Evolutionary conservation across 768 basidiomycete genomes (phyloP).

Genomic region (Termitomyces sp.): DNA sequence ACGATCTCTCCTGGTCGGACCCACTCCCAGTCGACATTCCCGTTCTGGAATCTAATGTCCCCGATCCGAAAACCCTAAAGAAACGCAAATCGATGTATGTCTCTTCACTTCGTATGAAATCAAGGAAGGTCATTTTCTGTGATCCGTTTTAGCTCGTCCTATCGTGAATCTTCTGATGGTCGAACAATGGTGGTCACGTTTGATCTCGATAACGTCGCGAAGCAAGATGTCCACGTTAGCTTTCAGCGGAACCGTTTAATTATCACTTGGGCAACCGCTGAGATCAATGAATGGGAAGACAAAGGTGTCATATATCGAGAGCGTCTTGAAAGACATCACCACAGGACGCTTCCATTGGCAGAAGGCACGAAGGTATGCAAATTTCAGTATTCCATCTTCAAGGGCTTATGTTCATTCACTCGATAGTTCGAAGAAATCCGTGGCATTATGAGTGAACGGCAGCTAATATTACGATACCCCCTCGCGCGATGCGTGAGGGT

Average conservation of each 20-base stretch:
- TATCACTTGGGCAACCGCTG: constrained; percentile 63
- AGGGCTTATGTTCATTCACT: background rate
- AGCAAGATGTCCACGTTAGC: constrained; percentile 74
- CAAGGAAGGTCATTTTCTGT: constrained; percentile 9
- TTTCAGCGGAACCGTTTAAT: constrained; percentile 61
- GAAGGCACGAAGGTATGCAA: constrained; percentile 65
- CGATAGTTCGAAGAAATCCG: constrained; percentile 70
- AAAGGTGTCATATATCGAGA: constrained; percentile 60
- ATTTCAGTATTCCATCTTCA: background rate
- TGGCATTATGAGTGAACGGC: constrained; percentile 60
- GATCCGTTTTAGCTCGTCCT: constrained; percentile 48
- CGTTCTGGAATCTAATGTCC: constrained; percentile 33
- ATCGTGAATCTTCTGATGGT: constrained; percentile 71
- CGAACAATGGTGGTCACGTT: constrained; percentile 69
- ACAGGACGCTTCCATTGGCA: constrained; percentile 67
- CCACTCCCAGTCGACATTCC: constrained; percentile 35
- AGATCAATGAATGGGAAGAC: constrained; percentile 60
- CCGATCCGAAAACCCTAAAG: constrained; percentile 43
- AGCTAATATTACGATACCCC: constrained; percentile 67
- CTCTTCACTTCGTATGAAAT: constrained; percentile 13
- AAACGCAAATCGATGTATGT: constrained; percentile 66
- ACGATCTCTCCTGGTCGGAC: constrained; percentile 32
- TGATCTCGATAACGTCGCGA: constrained; percentile 65
- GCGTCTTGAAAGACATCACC: constrained; percentile 57
- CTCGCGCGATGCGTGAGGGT: constrained; percentile 47